These are phyloP conservation scores for Seminavis robusta DNA, from an alignment of 108 stramenopile species.

Conservation along the genomic window DNA sequence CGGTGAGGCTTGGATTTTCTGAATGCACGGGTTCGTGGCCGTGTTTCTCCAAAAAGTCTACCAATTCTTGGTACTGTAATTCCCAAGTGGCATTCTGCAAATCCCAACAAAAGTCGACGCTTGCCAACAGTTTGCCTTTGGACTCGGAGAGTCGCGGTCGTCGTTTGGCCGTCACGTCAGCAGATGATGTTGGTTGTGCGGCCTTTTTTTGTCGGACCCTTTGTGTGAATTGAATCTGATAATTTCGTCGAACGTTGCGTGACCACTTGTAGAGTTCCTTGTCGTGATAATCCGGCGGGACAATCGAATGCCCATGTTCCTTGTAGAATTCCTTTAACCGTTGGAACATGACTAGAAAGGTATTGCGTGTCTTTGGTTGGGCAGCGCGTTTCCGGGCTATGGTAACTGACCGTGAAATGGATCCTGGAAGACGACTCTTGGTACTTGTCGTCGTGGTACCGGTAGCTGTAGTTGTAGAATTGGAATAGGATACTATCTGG, in stretches of 20 bases:
- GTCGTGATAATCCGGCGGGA: conserved; percentile 23
- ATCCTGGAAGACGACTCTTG: too few relatives aligned
- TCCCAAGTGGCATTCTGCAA: conserved; percentile 33
- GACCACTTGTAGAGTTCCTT: conserved; percentile 25
- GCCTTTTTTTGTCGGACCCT: conserved; percentile 1
- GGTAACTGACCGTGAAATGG: too few relatives aligned
- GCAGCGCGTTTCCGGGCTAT: too few relatives aligned
- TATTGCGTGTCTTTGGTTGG: too few relatives aligned
- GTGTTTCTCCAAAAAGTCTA: conserved; percentile 15
- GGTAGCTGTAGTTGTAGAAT: too few relatives aligned
- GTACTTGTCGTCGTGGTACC: too few relatives aligned
- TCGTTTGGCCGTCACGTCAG: not conserved
- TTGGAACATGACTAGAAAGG: conserved; percentile 21
- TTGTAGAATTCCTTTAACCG: conserved; percentile 19
- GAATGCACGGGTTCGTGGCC: too few relatives aligned
- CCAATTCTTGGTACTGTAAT: conserved; percentile 27
- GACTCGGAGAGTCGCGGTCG: not conserved
- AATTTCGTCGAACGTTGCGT: conserved; percentile 21
- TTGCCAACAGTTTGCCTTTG: not conserved
- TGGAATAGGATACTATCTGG: too few relatives aligned
- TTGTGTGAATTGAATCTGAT: conserved; percentile 15
- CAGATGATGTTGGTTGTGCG: not conserved
- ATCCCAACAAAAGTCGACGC: conserved; percentile 21
- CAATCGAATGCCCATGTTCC: conserved; percentile 25
- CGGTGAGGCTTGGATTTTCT: too few relatives aligned